Evolutionary conservation across 2,329 filamentous ascomycete species (phyloP).

Genomic region (Beauveria australis): DNA sequence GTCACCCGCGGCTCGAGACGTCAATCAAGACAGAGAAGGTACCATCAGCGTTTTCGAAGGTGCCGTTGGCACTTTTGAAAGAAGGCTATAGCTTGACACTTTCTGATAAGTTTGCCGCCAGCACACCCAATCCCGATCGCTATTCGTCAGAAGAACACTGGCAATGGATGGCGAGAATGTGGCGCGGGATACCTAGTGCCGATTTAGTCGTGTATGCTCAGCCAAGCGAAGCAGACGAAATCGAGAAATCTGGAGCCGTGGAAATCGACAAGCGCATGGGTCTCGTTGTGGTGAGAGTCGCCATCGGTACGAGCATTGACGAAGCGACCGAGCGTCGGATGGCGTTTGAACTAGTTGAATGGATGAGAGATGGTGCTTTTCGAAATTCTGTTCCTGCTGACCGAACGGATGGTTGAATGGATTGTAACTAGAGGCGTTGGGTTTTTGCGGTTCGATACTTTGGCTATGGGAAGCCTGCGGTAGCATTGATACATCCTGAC

Average conservation of each 20-base stretch:
- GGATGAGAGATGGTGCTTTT: constrained; percentile 48
- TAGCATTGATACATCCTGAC: not conserved
- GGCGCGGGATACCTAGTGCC: constrained; percentile 76
- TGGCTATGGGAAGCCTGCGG: not conserved
- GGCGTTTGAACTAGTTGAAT: constrained; percentile 83
- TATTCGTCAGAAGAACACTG: constrained; percentile 86
- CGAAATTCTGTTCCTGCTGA: constrained; percentile 20
- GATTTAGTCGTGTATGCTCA: constrained; percentile 69
- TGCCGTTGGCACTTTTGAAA: constrained; percentile 68
- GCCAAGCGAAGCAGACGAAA: constrained; percentile 27
- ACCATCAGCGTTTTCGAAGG: constrained; percentile 15
- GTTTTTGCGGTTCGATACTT: not conserved
- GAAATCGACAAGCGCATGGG: constrained; percentile 46
- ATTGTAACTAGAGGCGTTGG: not conserved
- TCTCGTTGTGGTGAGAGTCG: constrained; percentile 47
- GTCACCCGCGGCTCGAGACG: constrained; percentile 9
- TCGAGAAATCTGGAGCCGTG: constrained; percentile 36
- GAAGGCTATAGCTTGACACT: constrained; percentile 73
- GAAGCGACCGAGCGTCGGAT: constrained; percentile 66
- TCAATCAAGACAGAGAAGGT: constrained; percentile 6
- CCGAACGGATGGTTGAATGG: constrained; percentile 15
- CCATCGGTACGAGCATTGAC: constrained; percentile 39
- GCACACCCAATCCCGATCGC: constrained; percentile 65
- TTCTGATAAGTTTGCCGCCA: constrained; percentile 65
- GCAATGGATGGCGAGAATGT: constrained; percentile 94